phyloP scores from a whole-genome alignment of 1,284 basidiomycete genomes.

The Leccinum angustisporum region DNA sequence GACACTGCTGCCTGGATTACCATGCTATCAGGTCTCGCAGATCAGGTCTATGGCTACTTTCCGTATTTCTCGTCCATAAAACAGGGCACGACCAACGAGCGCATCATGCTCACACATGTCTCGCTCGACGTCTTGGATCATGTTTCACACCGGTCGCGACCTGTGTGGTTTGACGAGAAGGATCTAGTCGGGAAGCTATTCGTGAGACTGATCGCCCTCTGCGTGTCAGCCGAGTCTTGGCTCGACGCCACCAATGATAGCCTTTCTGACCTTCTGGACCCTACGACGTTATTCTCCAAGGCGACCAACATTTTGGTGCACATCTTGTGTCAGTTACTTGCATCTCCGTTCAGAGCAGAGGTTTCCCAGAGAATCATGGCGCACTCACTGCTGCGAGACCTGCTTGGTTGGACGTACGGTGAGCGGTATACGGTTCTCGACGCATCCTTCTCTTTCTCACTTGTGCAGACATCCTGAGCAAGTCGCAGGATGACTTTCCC shows the following conservation, averaged over 20 bases:
- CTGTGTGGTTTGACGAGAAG: constrained; percentile 46
- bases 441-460: constrained; percentile 4
- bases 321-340: constrained; percentile 43
- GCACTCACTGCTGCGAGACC: constrained; percentile 45
- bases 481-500: constrained; percentile 35
- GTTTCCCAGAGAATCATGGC: constrained; percentile 44
- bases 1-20: constrained; percentile 39
- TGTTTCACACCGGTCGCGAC: constrained; percentile 48
- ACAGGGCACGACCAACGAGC: constrained; percentile 59
- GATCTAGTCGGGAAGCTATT: constrained; percentile 50
- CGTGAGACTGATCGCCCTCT: constrained; percentile 51
- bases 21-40: constrained; percentile 50
- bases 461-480: constrained; percentile 38
- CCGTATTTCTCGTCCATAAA: constrained; percentile 42
- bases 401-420: constrained; percentile 47
- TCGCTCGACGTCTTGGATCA: constrained; percentile 54
- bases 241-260: constrained; percentile 40
- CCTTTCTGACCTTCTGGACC: constrained; percentile 39
- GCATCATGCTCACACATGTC: constrained; percentile 51
- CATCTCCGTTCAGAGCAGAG: constrained; percentile 35
- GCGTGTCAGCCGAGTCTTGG: constrained; percentile 58
- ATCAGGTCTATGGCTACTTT: constrained; percentile 52
- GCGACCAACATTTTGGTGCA: constrained; percentile 36
- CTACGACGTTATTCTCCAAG: constrained; percentile 39
- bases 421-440: constrained; percentile 13